Percentiles rank a stretch among this genome's conserved stretches.
Conservation (phyloP, 2,329 filamentous ascomycete genomes). For the Ceratocystis albifundus region DNA sequence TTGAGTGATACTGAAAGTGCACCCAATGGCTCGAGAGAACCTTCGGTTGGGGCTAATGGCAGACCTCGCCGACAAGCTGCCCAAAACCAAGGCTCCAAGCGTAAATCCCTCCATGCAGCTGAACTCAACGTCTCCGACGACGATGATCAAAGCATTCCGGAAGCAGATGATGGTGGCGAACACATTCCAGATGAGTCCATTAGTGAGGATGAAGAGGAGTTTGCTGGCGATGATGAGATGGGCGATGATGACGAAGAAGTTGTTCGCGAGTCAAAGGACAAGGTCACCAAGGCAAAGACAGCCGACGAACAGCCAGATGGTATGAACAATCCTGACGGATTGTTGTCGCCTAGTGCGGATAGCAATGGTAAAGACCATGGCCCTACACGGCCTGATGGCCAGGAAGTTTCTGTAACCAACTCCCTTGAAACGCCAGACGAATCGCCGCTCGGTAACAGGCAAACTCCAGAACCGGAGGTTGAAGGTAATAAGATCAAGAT, state of each 20-base stretch:
- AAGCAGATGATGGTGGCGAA: slow-evolving; percentile 60
- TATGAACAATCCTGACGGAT: slow-evolving; percentile 5
- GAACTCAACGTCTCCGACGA: slow-evolving; percentile 28
- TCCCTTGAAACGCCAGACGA: slow-evolving; percentile 22
- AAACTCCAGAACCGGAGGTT: slow-evolving; percentile 10
- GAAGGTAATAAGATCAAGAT: slow-evolving; percentile 16
- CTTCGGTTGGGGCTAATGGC: slow-evolving; percentile 35
- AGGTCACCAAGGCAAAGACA: slow-evolving; percentile 45
- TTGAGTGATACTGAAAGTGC: slow-evolving; percentile 36
- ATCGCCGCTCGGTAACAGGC: slow-evolving; percentile 16
- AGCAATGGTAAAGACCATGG: slow-evolving; percentile 10
- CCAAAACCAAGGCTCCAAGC: slow-evolving; percentile 39
- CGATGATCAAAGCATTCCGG: slow-evolving; percentile 56
- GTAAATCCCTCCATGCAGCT: slow-evolving; percentile 25
- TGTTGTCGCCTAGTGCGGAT: slow-evolving; percentile 21
- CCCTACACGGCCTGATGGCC: slow-evolving; percentile 1
- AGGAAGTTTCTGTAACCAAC: slow-evolving; percentile 15
- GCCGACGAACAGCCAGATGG: slow-evolving; percentile 33
- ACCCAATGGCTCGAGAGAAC: slow-evolving; percentile 15
- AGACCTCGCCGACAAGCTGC: slow-evolving; percentile 43
- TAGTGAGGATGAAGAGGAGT: slow-evolving; percentile 43
- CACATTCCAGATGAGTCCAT: slow-evolving; percentile 51
- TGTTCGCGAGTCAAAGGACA: slow-evolving; percentile 27
- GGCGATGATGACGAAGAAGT: slow-evolving; percentile 43
- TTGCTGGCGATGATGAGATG: slow-evolving; percentile 45